Evolutionary conservation across 208 protist genomes (phyloP), one percentile per base, ranked within the genome.

Genomic region (Leishmania martiniquensis): DNA sequence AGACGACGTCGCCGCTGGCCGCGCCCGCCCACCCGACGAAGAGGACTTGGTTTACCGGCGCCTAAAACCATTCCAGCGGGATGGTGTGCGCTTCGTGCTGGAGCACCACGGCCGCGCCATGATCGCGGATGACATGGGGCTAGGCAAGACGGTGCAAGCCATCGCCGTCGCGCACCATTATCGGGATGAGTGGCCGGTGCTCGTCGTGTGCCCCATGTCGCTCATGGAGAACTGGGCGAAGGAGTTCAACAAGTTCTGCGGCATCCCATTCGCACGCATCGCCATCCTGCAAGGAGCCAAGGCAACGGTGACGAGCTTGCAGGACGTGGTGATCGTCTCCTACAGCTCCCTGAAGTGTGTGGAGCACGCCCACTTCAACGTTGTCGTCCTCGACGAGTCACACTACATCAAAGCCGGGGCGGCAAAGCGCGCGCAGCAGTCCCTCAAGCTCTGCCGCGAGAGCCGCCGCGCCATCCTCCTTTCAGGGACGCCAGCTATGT

Each of bases 131-230:
- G 98, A 99, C 75, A 99, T 99, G 97, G 98, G 98, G 7, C 83
- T 99, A 29, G 98, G 98, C 44, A 99, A 99, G 81, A 99, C 98
- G 15, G 84, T 99, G 44, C 97, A 99, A 88, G 95, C 97, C 12
- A 98, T 99, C 51, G 95, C 97, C 1, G 81, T 99, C 20, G 87
- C 95, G 0, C 89, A 93, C 62, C 95, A 97, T 80, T 99, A 98
- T 85, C 78, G 87, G 0, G 55, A 89, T 22, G 95, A 99, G 75
- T 99, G 98, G 98, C 98, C 98, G n/a, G 80, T 99, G 42, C 87
- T 98, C 34, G 89, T 99, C 47, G 78, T 98, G 44, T 97, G 93
- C 80, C 97, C 98, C 67, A 89, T 96, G 87, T 98, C 95, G 22
- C 83, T 99, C 22, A 88, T 95, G 76, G 86, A 97, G 65, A 96